phyloP scores from a whole-genome alignment of 129 eudicot genomes.

The Artemisia annua region DNA sequence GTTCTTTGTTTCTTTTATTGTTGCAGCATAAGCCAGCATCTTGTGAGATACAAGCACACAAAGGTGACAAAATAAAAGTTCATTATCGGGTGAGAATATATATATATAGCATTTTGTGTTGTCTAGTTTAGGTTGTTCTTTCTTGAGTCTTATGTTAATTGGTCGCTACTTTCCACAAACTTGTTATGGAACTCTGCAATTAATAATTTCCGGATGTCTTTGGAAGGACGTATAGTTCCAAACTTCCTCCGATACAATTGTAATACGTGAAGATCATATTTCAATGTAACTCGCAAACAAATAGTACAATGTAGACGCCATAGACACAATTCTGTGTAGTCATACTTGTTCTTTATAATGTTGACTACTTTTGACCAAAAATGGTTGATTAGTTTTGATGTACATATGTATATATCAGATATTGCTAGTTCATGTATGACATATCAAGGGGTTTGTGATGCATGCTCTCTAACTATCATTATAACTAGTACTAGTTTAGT shows the following conservation, averaged over 20 bases:
- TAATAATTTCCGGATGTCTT: neutral
- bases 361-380: neutral
- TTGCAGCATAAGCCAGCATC: conserved; percentile 79
- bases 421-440: too few species aligned
- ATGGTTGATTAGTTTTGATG: too few species aligned
- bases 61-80: conserved; percentile 62
- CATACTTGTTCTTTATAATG: neutral
- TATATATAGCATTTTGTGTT: neutral
- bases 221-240: neutral
- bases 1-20: conserved; percentile 5
- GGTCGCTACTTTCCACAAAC: neutral
- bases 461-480: too few species aligned
- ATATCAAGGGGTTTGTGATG: too few species aligned
- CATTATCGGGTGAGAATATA: conserved; percentile 9
- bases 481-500: too few species aligned
- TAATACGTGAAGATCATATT: neutral
- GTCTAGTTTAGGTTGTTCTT: neutral
- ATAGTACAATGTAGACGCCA: neutral
- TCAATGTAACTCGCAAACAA: conserved; percentile 1
- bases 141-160: neutral
- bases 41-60: conserved; percentile 86
- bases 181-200: neutral
- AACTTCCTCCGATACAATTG: neutral
- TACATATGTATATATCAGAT: too few species aligned
- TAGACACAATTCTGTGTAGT: neutral